Conservation (phyloP, 2,329 filamentous ascomycete species). For the Monilinia polystroma region DNA sequence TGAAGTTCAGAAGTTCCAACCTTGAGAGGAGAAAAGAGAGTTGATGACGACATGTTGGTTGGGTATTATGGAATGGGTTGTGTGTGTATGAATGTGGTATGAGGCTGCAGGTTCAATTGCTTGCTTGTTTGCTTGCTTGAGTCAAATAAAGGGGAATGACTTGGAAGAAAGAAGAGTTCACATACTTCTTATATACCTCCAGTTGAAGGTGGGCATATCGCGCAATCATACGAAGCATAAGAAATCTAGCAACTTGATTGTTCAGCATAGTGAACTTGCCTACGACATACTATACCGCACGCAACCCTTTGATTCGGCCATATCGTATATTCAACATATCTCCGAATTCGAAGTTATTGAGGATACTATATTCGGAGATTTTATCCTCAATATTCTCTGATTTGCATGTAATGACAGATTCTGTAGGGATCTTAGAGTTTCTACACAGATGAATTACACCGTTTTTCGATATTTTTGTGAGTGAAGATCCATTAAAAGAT, state of each 20-base stretch:
- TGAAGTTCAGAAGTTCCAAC: constrained; percentile 44
- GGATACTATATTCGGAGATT: neutral
- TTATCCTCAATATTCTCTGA: neutral
- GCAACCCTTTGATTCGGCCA: no score
- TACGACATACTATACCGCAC: neutral
- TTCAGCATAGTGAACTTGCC: neutral
- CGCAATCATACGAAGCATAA: neutral
- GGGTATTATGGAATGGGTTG: neutral
- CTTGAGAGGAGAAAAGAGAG: constrained; percentile 47
- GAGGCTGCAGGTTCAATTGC: neutral
- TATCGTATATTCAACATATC: neutral
- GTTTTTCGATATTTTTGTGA: neutral
- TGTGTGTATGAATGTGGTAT: neutral
- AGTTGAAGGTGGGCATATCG: neutral
- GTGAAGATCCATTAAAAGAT: neutral
- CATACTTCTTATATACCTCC: neutral
- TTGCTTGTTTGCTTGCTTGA: neutral
- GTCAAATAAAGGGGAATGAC: neutral
- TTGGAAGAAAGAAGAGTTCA: neutral
- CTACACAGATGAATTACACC: neutral
- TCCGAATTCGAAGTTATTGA: neutral
- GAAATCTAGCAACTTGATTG: neutral
- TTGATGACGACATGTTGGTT: constrained; percentile 27
- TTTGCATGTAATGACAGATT: neutral
- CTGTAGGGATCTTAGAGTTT: neutral